Conservation (phyloP, 352 stramenopile genomes). For the Globisporangium perplexum region DNA sequence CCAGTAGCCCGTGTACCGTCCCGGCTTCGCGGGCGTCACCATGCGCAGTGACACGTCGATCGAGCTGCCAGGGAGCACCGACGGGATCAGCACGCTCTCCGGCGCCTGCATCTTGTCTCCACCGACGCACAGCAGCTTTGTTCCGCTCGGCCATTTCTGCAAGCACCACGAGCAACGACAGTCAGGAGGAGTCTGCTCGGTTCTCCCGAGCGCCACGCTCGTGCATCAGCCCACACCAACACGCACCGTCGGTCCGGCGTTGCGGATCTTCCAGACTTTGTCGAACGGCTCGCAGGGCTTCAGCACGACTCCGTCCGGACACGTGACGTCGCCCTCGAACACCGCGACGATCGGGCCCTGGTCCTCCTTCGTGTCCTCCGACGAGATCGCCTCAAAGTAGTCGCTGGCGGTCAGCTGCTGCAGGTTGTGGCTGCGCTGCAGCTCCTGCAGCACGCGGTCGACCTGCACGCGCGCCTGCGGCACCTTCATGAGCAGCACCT, state of each 20-base stretch:
- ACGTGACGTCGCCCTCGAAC: slow-evolving; percentile 87
- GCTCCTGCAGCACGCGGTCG: slow-evolving; percentile 64
- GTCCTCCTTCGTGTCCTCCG: slow-evolving; percentile 68
- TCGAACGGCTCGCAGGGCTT: slow-evolving; percentile 61
- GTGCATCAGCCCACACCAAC: background rate
- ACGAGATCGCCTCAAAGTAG: slow-evolving; percentile 64
- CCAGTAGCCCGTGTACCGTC: slow-evolving; percentile 88
- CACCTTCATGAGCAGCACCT: slow-evolving; percentile 72
- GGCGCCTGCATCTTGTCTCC: slow-evolving; percentile 72
- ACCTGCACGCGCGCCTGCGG: slow-evolving; percentile 65
- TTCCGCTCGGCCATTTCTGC: slow-evolving; percentile 70
- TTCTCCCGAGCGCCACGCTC: background rate
- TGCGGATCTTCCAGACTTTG: slow-evolving; percentile 87
- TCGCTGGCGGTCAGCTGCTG: slow-evolving; percentile 68
- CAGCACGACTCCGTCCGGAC: slow-evolving; percentile 77
- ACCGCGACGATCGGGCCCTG: slow-evolving; percentile 59
- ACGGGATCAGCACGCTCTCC: slow-evolving; percentile 67
- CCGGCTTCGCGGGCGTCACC: slow-evolving; percentile 28
- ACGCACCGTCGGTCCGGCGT: slow-evolving; percentile 50
- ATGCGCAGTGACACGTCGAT: slow-evolving; percentile 78
- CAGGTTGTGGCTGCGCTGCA: slow-evolving; percentile 62
- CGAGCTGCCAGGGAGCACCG: slow-evolving; percentile 50
- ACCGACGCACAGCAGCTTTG: slow-evolving; percentile 59
- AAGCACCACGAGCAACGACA: background rate
- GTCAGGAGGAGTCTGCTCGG: background rate